A percentile compares a stretch with the other conserved stretches of the same genome.
Evolutionary conservation across 257 asterid genomes (phyloP).

Genomic region (Nicotiana noctiflora): DNA sequence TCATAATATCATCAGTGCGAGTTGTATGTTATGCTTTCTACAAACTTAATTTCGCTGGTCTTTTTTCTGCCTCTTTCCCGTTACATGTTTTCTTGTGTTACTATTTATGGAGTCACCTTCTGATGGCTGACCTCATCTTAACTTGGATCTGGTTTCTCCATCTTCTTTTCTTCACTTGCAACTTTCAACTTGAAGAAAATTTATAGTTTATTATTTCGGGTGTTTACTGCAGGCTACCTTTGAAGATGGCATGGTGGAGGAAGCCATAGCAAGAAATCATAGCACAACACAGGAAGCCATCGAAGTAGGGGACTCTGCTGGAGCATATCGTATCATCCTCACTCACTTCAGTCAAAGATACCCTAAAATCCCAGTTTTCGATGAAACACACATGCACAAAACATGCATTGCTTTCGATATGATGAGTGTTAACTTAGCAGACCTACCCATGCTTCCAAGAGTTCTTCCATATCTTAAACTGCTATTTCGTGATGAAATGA

Average conservation of each 20-base stretch:
- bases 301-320: slow-evolving; percentile 69
- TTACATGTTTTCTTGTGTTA: background rate
- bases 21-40: background rate
- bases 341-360: slow-evolving; percentile 98
- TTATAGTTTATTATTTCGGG: background rate
- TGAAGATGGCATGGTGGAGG: slow-evolving; percentile 76
- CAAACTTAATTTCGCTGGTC: background rate
- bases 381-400: slow-evolving; percentile 64
- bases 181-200: background rate
- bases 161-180: background rate
- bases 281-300: slow-evolving; percentile 91
- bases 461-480: slow-evolving; percentile 76
- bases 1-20: background rate
- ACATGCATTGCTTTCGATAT: slow-evolving; percentile 86
- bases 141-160: background rate
- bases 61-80: background rate
- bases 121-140: background rate
- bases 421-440: slow-evolving; percentile 92
- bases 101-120: background rate
- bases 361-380: slow-evolving; percentile 88
- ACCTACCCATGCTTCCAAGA: slow-evolving; percentile 68
- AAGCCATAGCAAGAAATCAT: slow-evolving; percentile 79
- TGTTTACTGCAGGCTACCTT: slow-evolving; percentile 64
- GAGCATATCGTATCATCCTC: slow-evolving; percentile 70
- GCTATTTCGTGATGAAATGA: slow-evolving; percentile 64